Percentiles rank a stretch among this genome's conserved stretches.
These are phyloP conservation scores for Neonectria faginata DNA, from an alignment of 2,329 filamentous ascomycete genomes.

Conservation along the genomic window DNA sequence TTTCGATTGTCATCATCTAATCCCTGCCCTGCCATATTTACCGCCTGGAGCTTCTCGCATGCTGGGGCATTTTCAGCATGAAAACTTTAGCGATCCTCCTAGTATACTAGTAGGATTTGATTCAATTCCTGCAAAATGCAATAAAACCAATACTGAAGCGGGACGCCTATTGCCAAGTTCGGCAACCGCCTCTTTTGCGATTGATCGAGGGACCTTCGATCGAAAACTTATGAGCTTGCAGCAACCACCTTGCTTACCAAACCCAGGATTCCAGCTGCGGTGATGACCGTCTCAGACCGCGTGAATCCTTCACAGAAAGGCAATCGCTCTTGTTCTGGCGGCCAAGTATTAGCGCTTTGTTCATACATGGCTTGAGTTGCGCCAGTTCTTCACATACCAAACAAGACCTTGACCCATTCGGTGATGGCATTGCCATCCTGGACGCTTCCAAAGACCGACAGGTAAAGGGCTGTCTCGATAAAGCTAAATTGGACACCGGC, in stretches of 20 bases:
- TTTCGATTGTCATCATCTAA: background rate
- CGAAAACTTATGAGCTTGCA: slow-evolving; percentile 17
- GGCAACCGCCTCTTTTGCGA: background rate
- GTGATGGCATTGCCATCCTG: slow-evolving; percentile 37
- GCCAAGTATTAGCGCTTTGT: slow-evolving; percentile 1
- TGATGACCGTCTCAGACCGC: slow-evolving; percentile 31
- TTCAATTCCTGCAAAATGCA: background rate
- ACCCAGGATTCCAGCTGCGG: slow-evolving; percentile 34
- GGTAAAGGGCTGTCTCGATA: slow-evolving; percentile 40
- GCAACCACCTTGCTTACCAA: slow-evolving; percentile 32
- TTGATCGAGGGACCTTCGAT: background rate
- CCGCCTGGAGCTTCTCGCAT: background rate
- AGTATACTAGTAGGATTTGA: background rate
- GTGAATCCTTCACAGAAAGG: slow-evolving; percentile 38
- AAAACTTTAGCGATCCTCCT: background rate
- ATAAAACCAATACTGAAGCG: background rate
- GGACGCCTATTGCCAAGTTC: background rate
- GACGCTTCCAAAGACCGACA: slow-evolving; percentile 35
- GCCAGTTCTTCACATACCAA: slow-evolving; percentile 27
- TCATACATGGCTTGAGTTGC: accelerated
- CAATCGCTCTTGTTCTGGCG: slow-evolving; percentile 35
- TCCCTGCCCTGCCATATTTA: background rate
- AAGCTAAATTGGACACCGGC: slow-evolving; percentile 29
- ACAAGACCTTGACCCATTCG: slow-evolving; percentile 39
- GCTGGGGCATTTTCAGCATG: background rate